Percentiles rank a stretch among this genome's conserved stretches.
phyloP scores from a whole-genome alignment of 2,329 filamentous ascomycete species.

The Bimuria novae-zelandiae region DNA sequence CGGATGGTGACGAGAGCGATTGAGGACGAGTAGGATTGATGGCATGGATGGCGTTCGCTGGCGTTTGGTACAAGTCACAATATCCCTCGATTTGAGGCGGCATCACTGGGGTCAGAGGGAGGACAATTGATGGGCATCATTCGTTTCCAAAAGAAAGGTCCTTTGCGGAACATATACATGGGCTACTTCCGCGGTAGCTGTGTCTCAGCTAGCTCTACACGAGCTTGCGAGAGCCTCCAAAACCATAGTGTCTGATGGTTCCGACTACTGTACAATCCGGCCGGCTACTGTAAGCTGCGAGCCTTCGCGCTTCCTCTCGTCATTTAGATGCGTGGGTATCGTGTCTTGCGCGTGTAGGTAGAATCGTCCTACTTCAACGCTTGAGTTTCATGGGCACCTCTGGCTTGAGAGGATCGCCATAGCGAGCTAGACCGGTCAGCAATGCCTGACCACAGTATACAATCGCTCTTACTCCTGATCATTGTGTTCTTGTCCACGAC shows the following conservation, averaged over 20 bases:
- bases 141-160: not conserved
- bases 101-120: not conserved
- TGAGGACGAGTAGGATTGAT: conserved; percentile 23
- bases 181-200: not conserved
- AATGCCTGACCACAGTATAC: not conserved
- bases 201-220: too few relatives aligned
- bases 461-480: conserved; percentile 36
- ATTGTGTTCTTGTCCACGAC: conserved; percentile 41
- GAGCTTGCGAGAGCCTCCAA: too few relatives aligned
- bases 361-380: conserved; percentile 29
- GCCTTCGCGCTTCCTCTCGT: too few relatives aligned
- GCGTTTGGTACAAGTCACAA: conserved; percentile 17
- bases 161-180: not conserved
- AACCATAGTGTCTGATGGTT: not conserved
- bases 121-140: not conserved
- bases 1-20: conserved; percentile 60
- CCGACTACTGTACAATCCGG: too few relatives aligned
- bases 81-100: not conserved
- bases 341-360: not conserved
- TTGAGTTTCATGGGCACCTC: conserved; percentile 30
- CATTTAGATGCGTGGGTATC: not conserved
- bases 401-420: conserved; percentile 44
- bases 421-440: conserved; percentile 33
- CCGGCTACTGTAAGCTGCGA: too few relatives aligned
- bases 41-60: conserved; percentile 37